Base-by-base conservation (phyloP, 768 basidiomycete genomes). In the Termitomyces sp. region DNA sequence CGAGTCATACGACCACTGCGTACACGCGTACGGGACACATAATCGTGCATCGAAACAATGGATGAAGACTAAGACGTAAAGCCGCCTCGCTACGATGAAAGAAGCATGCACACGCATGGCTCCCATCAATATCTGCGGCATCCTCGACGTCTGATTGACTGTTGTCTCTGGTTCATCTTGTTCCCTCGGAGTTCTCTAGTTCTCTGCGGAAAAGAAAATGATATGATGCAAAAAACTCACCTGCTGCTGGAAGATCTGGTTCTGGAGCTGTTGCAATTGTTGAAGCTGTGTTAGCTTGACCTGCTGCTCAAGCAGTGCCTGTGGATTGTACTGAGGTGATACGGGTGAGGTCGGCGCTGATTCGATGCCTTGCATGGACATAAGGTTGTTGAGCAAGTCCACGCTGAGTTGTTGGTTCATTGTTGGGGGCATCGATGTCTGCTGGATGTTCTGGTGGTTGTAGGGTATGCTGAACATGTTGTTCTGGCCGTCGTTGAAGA, bases 171-270 rank as follows among this genome's bases (percentile, higher is more conserved):
- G 18, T 43, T 29, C 33, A 35, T 11, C 39, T 38, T 16, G 42
- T 42, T 50, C 40, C 33, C 31, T 45, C 29, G 49, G 25, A 27
- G n/a, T n/a, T n/a, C n/a, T n/a, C n/a, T 16, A 31, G 12, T 45
- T 39, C 40, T 40, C 2, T 7, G 48, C 45, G 56, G 31, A 50
- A 27, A 46, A 35, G 23, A 40, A 20, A 58, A 11, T 25, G 46
- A 44, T 25, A 39, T 45, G 39, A 39, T 50, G 49, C 50, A 48
- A 45, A 39, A 38, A 22, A 46, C 48, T 66, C 81, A 88, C 92
- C 85, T 94, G 92, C 66, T 94, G 91, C 64, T 94, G 91, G 56
- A 93, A 89, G 56, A 92, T 89, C 75, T 91, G 88, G 54, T 85
- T 85, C 64, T 94, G 91, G 3, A 93, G 73, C 67, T 89, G 88